phyloP scores from a whole-genome alignment of 805 yeast species.

The Dipodascus geniculatus region DNA sequence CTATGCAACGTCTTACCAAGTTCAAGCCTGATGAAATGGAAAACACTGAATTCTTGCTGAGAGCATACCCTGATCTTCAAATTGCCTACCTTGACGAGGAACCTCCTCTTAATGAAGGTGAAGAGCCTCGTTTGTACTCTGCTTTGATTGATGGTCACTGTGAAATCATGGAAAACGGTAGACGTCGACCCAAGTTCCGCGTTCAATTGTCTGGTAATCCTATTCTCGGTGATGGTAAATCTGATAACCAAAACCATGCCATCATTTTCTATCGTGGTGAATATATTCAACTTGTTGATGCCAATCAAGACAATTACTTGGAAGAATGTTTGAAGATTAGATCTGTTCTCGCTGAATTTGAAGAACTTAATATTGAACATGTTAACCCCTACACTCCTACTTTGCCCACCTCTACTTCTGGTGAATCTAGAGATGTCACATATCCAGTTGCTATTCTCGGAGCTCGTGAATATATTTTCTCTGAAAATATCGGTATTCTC shows the following conservation, averaged over 20 bases:
- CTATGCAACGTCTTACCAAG: slow-evolving; percentile 74
- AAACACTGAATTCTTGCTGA: slow-evolving; percentile 54
- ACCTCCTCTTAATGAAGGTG: slow-evolving; percentile 39
- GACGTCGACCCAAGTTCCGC: slow-evolving; percentile 49
- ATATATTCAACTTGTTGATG: slow-evolving; percentile 88
- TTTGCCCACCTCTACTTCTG: background rate
- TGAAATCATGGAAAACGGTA: slow-evolving; percentile 41
- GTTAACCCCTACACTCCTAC: slow-evolving; percentile 45
- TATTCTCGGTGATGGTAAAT: slow-evolving; percentile 90
- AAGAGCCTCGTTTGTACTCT: slow-evolving; percentile 44
- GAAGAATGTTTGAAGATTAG: slow-evolving; percentile 91
- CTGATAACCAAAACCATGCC: slow-evolving; percentile 89
- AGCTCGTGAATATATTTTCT: slow-evolving; percentile 88
- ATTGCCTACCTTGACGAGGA: slow-evolving; percentile 94
- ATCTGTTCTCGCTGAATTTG: slow-evolving; percentile 81
- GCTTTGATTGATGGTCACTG: slow-evolving; percentile 57
- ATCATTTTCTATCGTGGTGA: slow-evolving; percentile 86
- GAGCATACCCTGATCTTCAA: slow-evolving; percentile 57
- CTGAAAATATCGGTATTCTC: slow-evolving; percentile 82
- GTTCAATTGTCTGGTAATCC: slow-evolving; percentile 87
- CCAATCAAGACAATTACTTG: slow-evolving; percentile 89
- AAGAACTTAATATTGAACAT: slow-evolving; percentile 50
- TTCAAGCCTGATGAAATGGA: slow-evolving; percentile 55
- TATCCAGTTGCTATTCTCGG: slow-evolving; percentile 85
- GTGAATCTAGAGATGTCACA: slow-evolving; percentile 15